Evolutionary conservation across 305 asterid genomes (phyloP), one percentile per base, ranked within the genome.

Genomic region (Coffea humblotiana): DNA sequence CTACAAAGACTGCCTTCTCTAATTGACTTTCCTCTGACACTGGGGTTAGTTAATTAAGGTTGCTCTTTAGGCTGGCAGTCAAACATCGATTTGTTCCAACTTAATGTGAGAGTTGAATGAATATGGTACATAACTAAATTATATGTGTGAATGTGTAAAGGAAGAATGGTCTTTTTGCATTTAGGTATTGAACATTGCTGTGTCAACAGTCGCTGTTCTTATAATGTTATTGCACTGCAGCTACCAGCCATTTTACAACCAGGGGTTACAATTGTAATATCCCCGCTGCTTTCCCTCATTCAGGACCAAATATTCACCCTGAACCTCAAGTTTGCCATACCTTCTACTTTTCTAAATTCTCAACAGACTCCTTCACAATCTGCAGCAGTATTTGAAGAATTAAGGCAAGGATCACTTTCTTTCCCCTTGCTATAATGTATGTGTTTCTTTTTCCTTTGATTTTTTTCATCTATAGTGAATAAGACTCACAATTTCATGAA

Each of bases 281-380:
- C 98, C 27, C 99, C 99, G 61, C 94, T 95, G 69, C 97, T 95
- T 78, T 95, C 99, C 80, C 97, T 95, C 84, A 95, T 95, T 90
- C 99, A 93, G 88, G 99, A 95, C 87, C 99, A 95, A 92, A 95
- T 95, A 79, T 87, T 90, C 82, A 89, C 99, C 32, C 89, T 95
- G 85, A 95, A 94, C 86, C 88, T 91, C 82, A 95, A 93, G 88
- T 95, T 75, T 82, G 98, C 97, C 79, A 91, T 95, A 85, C 94
- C 99, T 1, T 94, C 98, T 66, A 95, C 99, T 69, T 95, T 95
- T 89, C 89, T 95, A 80, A 95, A 95, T 89, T 95, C 98, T 83
- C 99, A 92, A 80, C 99, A 95, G 88, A 87, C 85, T 87, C 81
- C 92, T 68, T 84, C 92, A 71, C 98, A 93, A 88, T 89, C 96